These are phyloP conservation scores for Eucalyptus regnans DNA, from an alignment of 345 rosid genomes.

Conservation along the genomic window DNA sequence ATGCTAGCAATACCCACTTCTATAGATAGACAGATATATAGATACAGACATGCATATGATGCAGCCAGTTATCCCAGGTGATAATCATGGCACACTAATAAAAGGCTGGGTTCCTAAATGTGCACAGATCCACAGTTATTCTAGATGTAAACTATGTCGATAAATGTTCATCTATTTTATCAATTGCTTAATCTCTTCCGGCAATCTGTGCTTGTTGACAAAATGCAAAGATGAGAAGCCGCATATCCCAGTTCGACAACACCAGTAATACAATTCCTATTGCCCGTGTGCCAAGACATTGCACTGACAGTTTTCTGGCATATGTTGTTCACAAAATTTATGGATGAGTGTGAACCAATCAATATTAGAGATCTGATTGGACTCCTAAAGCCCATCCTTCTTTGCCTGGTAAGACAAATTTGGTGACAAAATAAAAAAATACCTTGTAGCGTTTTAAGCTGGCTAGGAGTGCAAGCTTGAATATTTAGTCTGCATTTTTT, in stretches of 20 bases:
- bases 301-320: neutral
- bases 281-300: neutral
- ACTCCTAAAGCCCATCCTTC: neutral
- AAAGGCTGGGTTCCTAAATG: neutral
- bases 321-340: neutral
- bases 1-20: neutral
- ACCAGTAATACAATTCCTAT: neutral
- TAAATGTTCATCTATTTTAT: neutral
- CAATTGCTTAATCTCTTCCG: neutral
- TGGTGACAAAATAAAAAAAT: neutral
- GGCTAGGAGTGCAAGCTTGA: conserved; percentile 41
- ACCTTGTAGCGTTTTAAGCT: conserved; percentile 61
- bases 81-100: neutral
- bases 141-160: neutral
- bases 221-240: neutral
- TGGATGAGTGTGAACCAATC: neutral
- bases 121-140: neutral
- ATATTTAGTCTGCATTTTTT: conserved; percentile 52
- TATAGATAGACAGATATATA: neutral
- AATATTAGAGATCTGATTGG: neutral
- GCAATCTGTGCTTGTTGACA: neutral
- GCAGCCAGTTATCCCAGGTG: neutral
- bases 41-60: neutral
- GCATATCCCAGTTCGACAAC: neutral
- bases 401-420: neutral